Conservation (phyloP, 164 flowering plant species). For the Santalum album region DNA sequence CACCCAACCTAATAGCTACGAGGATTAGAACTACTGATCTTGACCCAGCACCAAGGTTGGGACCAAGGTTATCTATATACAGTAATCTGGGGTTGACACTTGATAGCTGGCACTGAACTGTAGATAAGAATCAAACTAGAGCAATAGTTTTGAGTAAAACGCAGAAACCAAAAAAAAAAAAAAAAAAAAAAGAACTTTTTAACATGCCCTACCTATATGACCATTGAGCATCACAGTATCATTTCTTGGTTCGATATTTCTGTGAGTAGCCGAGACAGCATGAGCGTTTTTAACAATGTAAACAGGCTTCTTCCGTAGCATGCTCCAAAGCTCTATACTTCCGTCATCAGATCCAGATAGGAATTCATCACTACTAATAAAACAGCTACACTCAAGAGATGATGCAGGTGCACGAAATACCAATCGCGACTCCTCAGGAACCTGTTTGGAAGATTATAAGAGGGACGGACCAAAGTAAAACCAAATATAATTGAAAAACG, state of each 20-base stretch:
- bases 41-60: no score
- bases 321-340: conserved; percentile 74
- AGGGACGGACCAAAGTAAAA: conserved; percentile 1
- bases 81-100: no score
- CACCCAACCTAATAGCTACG: no score
- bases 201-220: conserved; percentile 30
- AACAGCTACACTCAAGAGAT: conserved; percentile 73
- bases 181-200: not conserved
- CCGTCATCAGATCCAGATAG: conserved; percentile 97
- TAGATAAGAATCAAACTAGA: not conserved
- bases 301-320: conserved; percentile 65
- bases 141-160: not conserved
- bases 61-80: no score
- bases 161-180: not conserved
- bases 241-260: conserved; percentile 15
- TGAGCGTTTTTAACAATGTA: conserved; percentile 84
- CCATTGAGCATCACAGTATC: conserved; percentile 29
- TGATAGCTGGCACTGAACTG: no score
- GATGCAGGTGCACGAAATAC: conserved; percentile 75
- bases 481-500: not conserved
- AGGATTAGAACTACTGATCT: no score
- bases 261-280: conserved; percentile 19
- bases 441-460: conserved; percentile 27
- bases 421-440: conserved; percentile 84
- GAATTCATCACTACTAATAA: conserved; percentile 72